Evolutionary conservation across 2,329 filamentous ascomycete species (phyloP), one percentile per base, ranked within the genome.

Genomic region (Colletotrichum sp.): DNA sequence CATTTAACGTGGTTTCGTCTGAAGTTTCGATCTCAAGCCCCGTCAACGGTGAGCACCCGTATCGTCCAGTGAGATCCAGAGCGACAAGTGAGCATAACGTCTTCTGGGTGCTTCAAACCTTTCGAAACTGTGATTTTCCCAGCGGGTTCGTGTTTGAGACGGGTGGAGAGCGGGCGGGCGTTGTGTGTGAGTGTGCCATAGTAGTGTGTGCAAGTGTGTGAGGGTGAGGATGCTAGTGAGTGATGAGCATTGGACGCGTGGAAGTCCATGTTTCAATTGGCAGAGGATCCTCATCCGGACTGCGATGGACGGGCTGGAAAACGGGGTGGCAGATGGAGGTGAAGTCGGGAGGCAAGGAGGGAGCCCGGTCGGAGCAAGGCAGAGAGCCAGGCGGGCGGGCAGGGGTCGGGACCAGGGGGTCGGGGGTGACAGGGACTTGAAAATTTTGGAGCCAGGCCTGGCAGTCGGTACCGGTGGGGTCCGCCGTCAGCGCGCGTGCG

Each of bases 261-360:
- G 28, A 75, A 66, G 34, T 67, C 71, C 75, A 64, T 71, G 75
- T 75, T 76, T 75, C 59, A 76, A 76, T 67, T 36, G n/a, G 65
- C 65, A 39, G 24, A 57, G 62, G 75, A 74, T 74, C 55, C 60
- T 67, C 30, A 69, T 74, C 57, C 55, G 55, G 62, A 55, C 52
- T 71, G 68, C 21, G 28, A 64, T 72, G 52, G 32, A 34, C 57
- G 39, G 49, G 32, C 21, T 52, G 60, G 62, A 60, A 60, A 49
- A 65, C 18, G 36, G 62, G 55, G 44, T 39, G 66, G 24, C 66
- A 44, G 52, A 59, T 44, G n/a, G 70, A 65, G 32, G 63, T 72
- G 26, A 72, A 63, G 15, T 66, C 66, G n/a, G 49, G 66, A 76
- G 72, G 62, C 60, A 76, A 18, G 49, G 66, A 76, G 72, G 67